Base-by-base conservation (phyloP, 164 flowering plant species). In the Warburgia ugandensis region DNA sequence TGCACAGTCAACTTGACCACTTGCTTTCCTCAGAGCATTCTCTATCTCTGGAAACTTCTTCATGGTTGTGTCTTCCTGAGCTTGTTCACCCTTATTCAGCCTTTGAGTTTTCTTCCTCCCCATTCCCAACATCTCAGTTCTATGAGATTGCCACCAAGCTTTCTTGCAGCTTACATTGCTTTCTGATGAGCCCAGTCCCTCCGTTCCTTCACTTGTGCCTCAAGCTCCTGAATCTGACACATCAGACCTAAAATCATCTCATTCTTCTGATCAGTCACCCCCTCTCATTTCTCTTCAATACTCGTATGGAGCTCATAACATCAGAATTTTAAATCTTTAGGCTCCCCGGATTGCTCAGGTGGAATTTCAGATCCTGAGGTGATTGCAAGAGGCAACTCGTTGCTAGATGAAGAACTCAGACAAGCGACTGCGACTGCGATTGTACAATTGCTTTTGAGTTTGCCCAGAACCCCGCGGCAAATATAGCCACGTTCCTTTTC, bases 161-260 rank as follows among this genome's bases (percentile, higher is more conserved):
- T 94, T 70, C 72, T 80, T 20, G 99, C 99, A 62, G 97, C 99
- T 73, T 89, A 96, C 92, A 94, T 72, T 47, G 99, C 99, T 72
- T 81, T 94, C 68, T 89, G 75, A 26, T 86, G 96, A 2, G 99
- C 99, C 99, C 99, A 94, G 19, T 89, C 99, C 56, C 74, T 89
- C 28, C 96, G 61, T 57, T 89, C 97, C 70, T 82, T 79, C 38
- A 81, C 78, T 50, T 84, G 95, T 48, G 38, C 80, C 66, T 80
- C 94, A 1, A 94, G 74, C 35, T 86, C 95, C 69, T 78, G 78
- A 31, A 89, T 70, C 71, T 86, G 90, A 64, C 81, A 73, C 35
- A 76, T 53, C 51, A 89, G 52, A 54, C 67, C 64, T 14, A 80
- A 45, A 31, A 86, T 60, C 73, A 76, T 68, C 64, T 86, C 94